Evolutionary conservation across 2,329 filamentous ascomycete species (phyloP).

Genomic region (Aureobasidium sp.): DNA sequence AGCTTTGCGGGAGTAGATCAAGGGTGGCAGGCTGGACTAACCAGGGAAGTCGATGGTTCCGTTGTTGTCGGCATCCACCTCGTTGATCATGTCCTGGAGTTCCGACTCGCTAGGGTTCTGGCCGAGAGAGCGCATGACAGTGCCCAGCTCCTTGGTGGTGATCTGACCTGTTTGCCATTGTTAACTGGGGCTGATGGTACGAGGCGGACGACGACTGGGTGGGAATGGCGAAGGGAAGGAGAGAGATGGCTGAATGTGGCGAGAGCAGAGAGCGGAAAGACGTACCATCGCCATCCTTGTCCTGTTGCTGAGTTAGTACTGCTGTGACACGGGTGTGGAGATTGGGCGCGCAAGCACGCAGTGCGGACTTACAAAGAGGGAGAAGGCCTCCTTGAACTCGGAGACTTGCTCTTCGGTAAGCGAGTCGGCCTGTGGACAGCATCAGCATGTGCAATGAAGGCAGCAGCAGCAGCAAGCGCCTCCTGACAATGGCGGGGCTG

Average conservation of each 20-base stretch:
- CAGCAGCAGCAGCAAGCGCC: not conserved
- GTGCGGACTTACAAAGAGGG: conserved; percentile 80
- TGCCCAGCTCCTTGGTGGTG: conserved; percentile 56
- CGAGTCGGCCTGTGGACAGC: conserved; percentile 70
- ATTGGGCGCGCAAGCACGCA: not conserved
- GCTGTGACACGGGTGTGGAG: not conserved
- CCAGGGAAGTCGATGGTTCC: conserved; percentile 60
- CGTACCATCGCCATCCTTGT: conserved; percentile 54
- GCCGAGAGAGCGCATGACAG: conserved; percentile 57
- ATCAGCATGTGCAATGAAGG: conserved; percentile 17
- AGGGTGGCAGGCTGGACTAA: conserved; percentile 24
- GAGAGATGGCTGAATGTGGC: not conserved
- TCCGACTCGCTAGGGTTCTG: conserved; percentile 57
- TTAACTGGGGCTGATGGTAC: not conserved
- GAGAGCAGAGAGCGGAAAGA: too few species aligned
- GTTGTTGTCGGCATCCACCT: conserved; percentile 58
- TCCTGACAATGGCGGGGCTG: conserved; percentile 22
- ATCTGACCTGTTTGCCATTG: conserved; percentile 47
- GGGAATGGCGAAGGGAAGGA: not conserved
- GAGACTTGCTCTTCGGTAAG: conserved; percentile 99
- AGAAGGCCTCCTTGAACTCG: conserved; percentile 99
- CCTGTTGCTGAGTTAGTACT: conserved; percentile 30
- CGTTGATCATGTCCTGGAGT: conserved; percentile 60
- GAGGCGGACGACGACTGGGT: conserved; percentile 12
- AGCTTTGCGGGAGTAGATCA: not conserved